A percentile compares a stretch with the other conserved stretches of the same genome.
Evolutionary conservation across 495 filamentous ascomycete genomes (phyloP).

Genomic region (Extremus antarcticus): DNA sequence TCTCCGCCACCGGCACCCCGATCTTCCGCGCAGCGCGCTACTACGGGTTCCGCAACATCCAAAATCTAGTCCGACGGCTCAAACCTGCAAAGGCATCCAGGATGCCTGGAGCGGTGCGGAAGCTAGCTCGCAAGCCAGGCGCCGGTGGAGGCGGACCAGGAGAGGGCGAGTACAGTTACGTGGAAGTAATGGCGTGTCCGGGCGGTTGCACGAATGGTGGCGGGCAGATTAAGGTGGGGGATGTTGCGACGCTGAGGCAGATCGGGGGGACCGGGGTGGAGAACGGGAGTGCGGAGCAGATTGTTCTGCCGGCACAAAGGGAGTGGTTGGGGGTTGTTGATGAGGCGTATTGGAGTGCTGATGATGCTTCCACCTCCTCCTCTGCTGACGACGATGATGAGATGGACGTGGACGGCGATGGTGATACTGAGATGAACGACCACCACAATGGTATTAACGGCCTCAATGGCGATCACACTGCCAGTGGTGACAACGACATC

Average conservation of each 20-base stretch:
- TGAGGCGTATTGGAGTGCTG: slow-evolving; percentile 83
- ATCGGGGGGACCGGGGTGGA: slow-evolving; percentile 21
- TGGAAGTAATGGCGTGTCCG: slow-evolving; percentile 98
- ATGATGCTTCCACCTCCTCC: slow-evolving; percentile 31
- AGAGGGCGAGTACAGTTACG: slow-evolving; percentile 62
- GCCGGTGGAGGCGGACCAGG: slow-evolving; percentile 23
- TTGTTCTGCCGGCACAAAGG: slow-evolving; percentile 57
- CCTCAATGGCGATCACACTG: not conserved
- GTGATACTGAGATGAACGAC: slow-evolving; percentile 6
- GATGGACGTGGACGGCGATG: slow-evolving; percentile 18
- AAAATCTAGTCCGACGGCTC: slow-evolving; percentile 82
- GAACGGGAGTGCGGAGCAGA: slow-evolving; percentile 27
- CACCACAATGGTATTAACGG: too few species aligned
- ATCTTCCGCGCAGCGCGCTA: slow-evolving; percentile 77
- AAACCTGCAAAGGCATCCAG: slow-evolving; percentile 66
- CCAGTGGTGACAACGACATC: slow-evolving; percentile 29
- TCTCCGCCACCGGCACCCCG: slow-evolving; percentile 37
- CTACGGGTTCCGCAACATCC: slow-evolving; percentile 96
- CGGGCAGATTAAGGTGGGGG: slow-evolving; percentile 83
- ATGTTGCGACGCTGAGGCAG: slow-evolving; percentile 38
- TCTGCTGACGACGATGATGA: slow-evolving; percentile 40
- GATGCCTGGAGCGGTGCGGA: slow-evolving; percentile 52
- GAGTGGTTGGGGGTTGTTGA: slow-evolving; percentile 80
- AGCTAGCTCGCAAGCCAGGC: slow-evolving; percentile 35
- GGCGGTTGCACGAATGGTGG: slow-evolving; percentile 97